A percentile compares a stretch with the other conserved stretches of the same genome.
Evolutionary conservation across 129 eudicot species (phyloP).

Genomic region (Saposhnikovia divaricata): DNA sequence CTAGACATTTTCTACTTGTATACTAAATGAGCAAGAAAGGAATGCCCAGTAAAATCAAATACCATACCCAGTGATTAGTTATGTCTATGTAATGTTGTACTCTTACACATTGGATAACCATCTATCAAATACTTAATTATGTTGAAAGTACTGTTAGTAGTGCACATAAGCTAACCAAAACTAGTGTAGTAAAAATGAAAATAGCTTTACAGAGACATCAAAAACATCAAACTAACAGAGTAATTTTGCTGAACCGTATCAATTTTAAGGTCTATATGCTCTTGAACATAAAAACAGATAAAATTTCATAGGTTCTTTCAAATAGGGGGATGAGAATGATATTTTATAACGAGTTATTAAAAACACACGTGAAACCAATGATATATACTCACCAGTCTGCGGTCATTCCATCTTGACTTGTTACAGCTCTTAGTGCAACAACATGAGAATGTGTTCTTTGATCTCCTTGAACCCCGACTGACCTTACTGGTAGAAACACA

Average conservation of each 20-base stretch:
- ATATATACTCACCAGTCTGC: conserved; percentile 66
- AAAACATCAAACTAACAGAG: not conserved
- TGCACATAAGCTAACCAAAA: not conserved
- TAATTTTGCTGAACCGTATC: not conserved
- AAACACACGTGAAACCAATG: not conserved
- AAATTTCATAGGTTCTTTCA: not conserved
- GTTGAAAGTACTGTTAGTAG: not conserved
- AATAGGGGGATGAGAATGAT: not conserved
- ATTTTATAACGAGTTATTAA: not conserved
- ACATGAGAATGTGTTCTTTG: conserved; percentile 86
- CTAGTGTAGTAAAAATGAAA: not conserved
- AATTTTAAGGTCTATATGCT: not conserved
- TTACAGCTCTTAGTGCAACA: conserved; percentile 84
- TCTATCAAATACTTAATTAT: not conserved
- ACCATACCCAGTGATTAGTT: not conserved
- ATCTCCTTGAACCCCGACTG: conserved; percentile 99
- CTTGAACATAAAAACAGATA: not conserved
- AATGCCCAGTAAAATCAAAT: not conserved
- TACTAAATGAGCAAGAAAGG: not conserved
- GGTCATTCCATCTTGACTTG: conserved; percentile 99
- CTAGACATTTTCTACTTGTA: not conserved
- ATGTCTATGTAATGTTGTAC: not conserved
- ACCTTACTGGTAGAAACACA: conserved; percentile 57
- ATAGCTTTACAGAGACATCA: not conserved
- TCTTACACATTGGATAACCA: not conserved